phyloP scores from a whole-genome alignment of 73 alveolate genomes.

The Blepharisma stoltei region DNA sequence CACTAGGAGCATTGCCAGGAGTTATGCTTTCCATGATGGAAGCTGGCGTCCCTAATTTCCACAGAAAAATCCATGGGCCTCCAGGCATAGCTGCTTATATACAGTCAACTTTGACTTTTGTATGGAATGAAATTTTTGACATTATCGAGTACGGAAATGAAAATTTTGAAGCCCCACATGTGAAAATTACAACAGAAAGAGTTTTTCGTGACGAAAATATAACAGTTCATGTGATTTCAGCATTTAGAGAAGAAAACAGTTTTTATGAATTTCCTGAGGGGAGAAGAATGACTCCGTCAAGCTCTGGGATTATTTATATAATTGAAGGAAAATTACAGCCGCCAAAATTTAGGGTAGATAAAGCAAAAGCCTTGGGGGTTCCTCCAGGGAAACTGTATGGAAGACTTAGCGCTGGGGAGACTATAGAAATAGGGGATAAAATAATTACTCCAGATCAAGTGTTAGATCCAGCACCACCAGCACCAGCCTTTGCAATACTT shows the following conservation, averaged over 20 bases:
- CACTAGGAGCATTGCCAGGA: conserved; percentile 22
- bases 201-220: conserved; percentile 5
- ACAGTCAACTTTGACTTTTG: neutral
- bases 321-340: conserved; percentile 7
- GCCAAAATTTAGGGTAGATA: neutral
- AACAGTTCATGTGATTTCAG: conserved; percentile 1
- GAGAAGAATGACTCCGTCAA: neutral
- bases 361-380: conserved; percentile 19
- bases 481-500: neutral
- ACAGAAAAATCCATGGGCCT: conserved; percentile 24
- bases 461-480: conserved; percentile 23
- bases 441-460: conserved; percentile 25
- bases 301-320: neutral
- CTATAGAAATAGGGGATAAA: neutral
- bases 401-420: neutral
- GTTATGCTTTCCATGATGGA: neutral
- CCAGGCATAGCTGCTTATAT: conserved; percentile 14
- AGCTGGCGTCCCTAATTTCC: neutral
- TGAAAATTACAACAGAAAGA: neutral
- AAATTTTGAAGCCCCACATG: neutral
- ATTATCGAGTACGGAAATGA: conserved; percentile 1
- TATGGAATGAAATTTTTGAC: neutral
- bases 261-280: neutral
- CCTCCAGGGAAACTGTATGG: neutral
- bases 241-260: neutral